Percentiles rank a stretch among this genome's conserved stretches.
These are phyloP conservation scores for Phanerodontia chrysosporium DNA, from an alignment of 768 basidiomycete genomes.

Conservation along the genomic window DNA sequence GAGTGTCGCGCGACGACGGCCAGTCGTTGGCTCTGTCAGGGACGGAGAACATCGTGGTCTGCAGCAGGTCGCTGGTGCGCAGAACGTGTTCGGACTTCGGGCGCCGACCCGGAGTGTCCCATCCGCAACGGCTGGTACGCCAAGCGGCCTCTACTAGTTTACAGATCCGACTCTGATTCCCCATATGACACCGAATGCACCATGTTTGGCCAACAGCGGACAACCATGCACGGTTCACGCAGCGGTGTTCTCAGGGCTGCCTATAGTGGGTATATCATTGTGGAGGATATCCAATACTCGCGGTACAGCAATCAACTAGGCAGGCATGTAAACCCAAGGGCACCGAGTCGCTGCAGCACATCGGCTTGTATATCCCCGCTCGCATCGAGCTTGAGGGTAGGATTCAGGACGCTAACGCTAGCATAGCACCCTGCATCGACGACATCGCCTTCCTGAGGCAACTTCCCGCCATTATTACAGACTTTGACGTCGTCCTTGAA, in stretches of 20 bases:
- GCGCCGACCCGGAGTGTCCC: not conserved
- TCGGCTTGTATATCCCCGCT: constrained; percentile 23
- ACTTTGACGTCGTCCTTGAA: constrained; percentile 20
- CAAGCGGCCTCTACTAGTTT: no score
- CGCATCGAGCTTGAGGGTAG: constrained; percentile 27
- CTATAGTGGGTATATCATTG: no score
- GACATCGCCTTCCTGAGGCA: constrained; percentile 23
- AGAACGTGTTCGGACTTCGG: not conserved
- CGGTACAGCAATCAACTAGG: not conserved
- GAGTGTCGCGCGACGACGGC: not conserved
- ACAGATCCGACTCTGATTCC: no score
- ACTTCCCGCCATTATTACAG: constrained; percentile 26
- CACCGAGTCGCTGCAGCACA: constrained; percentile 16
- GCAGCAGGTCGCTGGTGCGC: not conserved
- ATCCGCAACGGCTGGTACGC: not conserved
- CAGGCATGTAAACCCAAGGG: constrained; percentile 2
- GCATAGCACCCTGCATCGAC: constrained; percentile 25
- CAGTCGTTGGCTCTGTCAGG: not conserved
- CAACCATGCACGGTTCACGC: no score
- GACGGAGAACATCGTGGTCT: not conserved
- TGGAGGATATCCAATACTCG: no score
- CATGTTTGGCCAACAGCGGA: no score
- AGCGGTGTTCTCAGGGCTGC: no score
- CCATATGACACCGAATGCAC: no score
- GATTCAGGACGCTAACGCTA: constrained; percentile 28